Percentiles rank a stretch among this genome's conserved stretches.
These are phyloP conservation scores for Phytophthora quininea DNA, from an alignment of 352 stramenopile genomes.

Conservation along the genomic window DNA sequence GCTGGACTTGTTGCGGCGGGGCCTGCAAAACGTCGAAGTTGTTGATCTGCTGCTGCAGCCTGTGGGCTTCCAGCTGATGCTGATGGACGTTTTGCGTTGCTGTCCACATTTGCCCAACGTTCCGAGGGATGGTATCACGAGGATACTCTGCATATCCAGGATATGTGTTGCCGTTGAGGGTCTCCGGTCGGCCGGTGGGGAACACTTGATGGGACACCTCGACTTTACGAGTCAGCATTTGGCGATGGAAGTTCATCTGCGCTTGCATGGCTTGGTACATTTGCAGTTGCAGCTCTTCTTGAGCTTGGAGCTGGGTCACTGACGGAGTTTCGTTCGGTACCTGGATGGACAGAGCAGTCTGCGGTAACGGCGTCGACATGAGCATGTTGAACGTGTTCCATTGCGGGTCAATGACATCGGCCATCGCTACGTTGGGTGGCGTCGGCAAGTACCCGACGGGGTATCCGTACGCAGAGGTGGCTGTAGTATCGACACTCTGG, in stretches of 20 bases:
- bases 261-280: constrained; percentile 83
- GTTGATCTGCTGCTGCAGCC: constrained; percentile 12
- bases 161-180: neutral
- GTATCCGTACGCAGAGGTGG: constrained; percentile 22
- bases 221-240: constrained; percentile 85
- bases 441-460: constrained; percentile 4
- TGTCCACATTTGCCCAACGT: constrained; percentile 6
- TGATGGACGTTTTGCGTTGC: constrained; percentile 18
- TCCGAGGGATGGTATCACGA: constrained; percentile 14
- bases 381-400: constrained; percentile 69
- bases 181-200: too few relatives aligned
- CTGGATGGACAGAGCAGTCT: constrained; percentile 18
- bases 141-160: neutral
- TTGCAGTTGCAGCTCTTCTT: constrained; percentile 62
- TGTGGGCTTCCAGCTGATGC: too few relatives aligned
- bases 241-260: constrained; percentile 81
- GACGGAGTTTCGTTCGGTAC: constrained; percentile 5
- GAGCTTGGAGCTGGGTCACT: constrained; percentile 5
- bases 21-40: neutral
- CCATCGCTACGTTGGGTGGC: constrained; percentile 9
- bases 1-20: constrained; percentile 11
- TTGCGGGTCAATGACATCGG: constrained; percentile 58
- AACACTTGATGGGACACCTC: constrained; percentile 59
- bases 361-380: constrained; percentile 51
- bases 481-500: constrained; percentile 2